These are phyloP conservation scores for Hymenoscyphus fraxineus DNA, from an alignment of 2,329 filamentous ascomycete genomes.

Conservation along the genomic window DNA sequence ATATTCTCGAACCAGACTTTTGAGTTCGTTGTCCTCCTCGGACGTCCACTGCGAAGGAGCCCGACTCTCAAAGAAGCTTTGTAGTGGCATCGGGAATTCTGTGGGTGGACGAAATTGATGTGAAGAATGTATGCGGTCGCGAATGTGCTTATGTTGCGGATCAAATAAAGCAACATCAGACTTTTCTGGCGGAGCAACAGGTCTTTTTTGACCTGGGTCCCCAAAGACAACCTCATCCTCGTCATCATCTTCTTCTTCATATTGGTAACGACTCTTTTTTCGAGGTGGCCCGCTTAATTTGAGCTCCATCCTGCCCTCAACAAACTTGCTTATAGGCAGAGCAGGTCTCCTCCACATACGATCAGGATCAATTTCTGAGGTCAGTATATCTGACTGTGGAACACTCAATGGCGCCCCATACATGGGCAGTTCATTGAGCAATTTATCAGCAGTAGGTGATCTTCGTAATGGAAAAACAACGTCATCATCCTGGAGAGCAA, in stretches of 20 bases:
- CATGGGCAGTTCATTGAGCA: slow-evolving; percentile 77
- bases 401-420: slow-evolving; percentile 64
- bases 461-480: slow-evolving; percentile 74
- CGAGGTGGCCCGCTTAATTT: slow-evolving; percentile 60
- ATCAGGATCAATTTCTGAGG: slow-evolving; percentile 62
- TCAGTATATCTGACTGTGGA: slow-evolving; percentile 54
- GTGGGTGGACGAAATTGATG: slow-evolving; percentile 92
- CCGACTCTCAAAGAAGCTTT: slow-evolving; percentile 85
- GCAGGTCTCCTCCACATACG: slow-evolving; percentile 72
- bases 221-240: slow-evolving; percentile 45
- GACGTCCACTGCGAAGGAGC: slow-evolving; percentile 87
- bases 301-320: slow-evolving; percentile 74
- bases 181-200: slow-evolving; percentile 61
- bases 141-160: slow-evolving; percentile 81
- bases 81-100: slow-evolving; percentile 84
- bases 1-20: slow-evolving; percentile 80
- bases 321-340: slow-evolving; percentile 80
- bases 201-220: slow-evolving; percentile 28
- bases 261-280: slow-evolving; percentile 81
- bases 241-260: slow-evolving; percentile 68
- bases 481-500: slow-evolving; percentile 76
- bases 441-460: slow-evolving; percentile 69
- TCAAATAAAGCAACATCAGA: slow-evolving; percentile 82
- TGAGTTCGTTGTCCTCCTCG: slow-evolving; percentile 86
- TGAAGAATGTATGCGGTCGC: slow-evolving; percentile 83